Conservation (phyloP, 352 stramenopile species). For the Phytophthora sp. region DNA sequence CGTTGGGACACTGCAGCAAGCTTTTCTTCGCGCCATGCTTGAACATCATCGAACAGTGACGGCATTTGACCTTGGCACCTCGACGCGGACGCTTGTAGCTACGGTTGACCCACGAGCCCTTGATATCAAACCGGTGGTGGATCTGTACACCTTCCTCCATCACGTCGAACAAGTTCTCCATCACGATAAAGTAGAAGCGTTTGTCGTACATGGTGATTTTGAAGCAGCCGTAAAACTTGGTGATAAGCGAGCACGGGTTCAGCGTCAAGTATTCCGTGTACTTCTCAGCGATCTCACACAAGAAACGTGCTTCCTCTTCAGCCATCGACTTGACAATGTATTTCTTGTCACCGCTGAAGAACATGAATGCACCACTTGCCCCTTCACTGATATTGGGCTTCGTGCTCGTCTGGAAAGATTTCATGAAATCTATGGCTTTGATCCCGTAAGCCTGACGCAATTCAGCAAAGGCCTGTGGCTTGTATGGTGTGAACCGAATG, state of each 20-base stretch:
- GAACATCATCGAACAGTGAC: conserved; percentile 89
- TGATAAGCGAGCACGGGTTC: conserved; percentile 80
- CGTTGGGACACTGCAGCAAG: conserved; percentile 76
- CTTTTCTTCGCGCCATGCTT: conserved; percentile 75
- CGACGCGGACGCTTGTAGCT: conserved; percentile 79
- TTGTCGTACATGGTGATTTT: conserved; percentile 91
- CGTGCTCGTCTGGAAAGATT: conserved; percentile 81
- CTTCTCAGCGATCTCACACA: conserved; percentile 84
- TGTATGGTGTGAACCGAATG: conserved; percentile 82
- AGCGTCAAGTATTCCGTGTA: conserved; percentile 88
- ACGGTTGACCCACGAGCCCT: conserved; percentile 91
- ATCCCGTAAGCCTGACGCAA: conserved; percentile 78
- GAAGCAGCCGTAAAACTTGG: conserved; percentile 92
- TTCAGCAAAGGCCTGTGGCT: conserved; percentile 73
- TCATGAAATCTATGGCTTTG: conserved; percentile 62
- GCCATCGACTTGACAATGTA: conserved; percentile 93
- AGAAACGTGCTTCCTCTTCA: conserved; percentile 79
- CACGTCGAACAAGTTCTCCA: conserved; percentile 92
- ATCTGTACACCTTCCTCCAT: conserved; percentile 71
- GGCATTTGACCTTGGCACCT: conserved; percentile 83
- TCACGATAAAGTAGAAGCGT: conserved; percentile 92
- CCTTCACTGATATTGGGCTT: conserved; percentile 92
- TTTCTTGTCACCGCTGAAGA: conserved; percentile 90
- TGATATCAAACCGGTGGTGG: conserved; percentile 91
- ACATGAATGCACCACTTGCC: conserved; percentile 92